These are phyloP conservation scores for Fusarium solani-melongenae DNA, from an alignment of 2,329 filamentous ascomycete genomes.

Conservation along the genomic window DNA sequence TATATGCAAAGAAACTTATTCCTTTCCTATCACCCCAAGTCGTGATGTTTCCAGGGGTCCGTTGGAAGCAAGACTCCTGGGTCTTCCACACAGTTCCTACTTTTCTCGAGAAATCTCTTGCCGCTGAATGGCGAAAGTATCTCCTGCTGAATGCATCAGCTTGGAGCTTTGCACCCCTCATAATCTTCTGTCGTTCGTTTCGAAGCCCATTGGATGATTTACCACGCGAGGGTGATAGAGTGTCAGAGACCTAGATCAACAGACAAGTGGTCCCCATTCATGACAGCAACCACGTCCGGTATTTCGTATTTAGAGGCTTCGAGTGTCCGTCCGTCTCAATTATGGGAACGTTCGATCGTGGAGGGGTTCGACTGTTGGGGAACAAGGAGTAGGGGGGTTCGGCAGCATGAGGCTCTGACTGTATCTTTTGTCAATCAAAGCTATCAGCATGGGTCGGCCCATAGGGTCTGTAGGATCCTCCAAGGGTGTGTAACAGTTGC, in stretches of 20 bases:
- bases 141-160: not conserved
- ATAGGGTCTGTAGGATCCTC: too few relatives aligned
- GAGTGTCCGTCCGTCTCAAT: not conserved
- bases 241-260: not conserved
- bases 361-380: not conserved
- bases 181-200: not conserved
- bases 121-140: too few relatives aligned
- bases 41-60: not conserved
- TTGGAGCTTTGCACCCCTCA: accelerated
- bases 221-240: not conserved
- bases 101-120: not conserved
- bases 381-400: not conserved
- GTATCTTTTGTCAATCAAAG: not conserved
- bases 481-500: not conserved
- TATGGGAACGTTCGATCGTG: not conserved
- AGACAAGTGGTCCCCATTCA: not conserved
- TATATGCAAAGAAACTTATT: not conserved
- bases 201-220: not conserved
- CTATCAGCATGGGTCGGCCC: not conserved
- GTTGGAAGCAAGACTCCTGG: not conserved
- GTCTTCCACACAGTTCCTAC: not conserved
- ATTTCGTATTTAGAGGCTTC: too few relatives aligned
- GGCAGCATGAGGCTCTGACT: not conserved
- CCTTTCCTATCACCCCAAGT: not conserved
- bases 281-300: too few relatives aligned